Evolutionary conservation across 2,329 filamentous ascomycete genomes (phyloP).

Genomic region (Ophiostoma ulmi): DNA sequence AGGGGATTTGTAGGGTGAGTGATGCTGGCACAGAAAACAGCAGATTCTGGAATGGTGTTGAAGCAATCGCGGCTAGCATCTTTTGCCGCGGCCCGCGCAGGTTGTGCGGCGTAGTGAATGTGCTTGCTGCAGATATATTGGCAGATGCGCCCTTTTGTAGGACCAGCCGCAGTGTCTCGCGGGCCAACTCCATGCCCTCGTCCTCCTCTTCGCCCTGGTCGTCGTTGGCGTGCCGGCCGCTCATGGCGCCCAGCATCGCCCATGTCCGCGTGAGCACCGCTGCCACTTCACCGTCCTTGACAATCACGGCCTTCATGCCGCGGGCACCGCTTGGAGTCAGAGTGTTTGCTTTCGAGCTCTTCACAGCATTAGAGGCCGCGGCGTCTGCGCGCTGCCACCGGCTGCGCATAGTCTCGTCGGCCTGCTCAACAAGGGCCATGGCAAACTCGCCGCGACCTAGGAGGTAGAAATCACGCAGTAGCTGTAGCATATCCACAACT

Average conservation of each 20-base stretch:
- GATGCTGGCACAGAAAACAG: constrained; percentile 71
- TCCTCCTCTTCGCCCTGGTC: constrained; percentile 66
- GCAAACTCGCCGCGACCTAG: constrained; percentile 88
- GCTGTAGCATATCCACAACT: constrained; percentile 69
- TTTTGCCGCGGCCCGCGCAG: constrained; percentile 4
- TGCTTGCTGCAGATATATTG: constrained; percentile 22
- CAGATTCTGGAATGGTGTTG: constrained; percentile 68
- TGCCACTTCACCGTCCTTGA: constrained; percentile 84
- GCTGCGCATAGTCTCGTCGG: constrained; percentile 71
- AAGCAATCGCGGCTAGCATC: constrained; percentile 34
- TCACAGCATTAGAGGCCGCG: background rate
- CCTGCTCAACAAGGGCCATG: constrained; percentile 76
- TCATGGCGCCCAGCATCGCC: constrained; percentile 70
- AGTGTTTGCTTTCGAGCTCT: constrained; percentile 5
- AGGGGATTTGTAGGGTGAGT: constrained; percentile 66
- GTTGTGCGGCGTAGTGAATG: constrained; percentile 3
- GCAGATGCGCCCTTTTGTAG: constrained; percentile 47
- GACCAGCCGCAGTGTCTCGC: constrained; percentile 65
- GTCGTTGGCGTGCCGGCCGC: constrained; percentile 64
- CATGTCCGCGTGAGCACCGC: constrained; percentile 72
- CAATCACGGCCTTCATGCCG: constrained; percentile 56
- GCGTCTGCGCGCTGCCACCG: constrained; percentile 60
- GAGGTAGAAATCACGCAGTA: constrained; percentile 82
- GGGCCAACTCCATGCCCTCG: constrained; percentile 76
- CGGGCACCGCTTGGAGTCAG: constrained; percentile 38